Percentiles rank a stretch among this genome's conserved stretches.
Conservation (phyloP, 129 eudicot genomes). For the Tagetes erecta region DNA sequence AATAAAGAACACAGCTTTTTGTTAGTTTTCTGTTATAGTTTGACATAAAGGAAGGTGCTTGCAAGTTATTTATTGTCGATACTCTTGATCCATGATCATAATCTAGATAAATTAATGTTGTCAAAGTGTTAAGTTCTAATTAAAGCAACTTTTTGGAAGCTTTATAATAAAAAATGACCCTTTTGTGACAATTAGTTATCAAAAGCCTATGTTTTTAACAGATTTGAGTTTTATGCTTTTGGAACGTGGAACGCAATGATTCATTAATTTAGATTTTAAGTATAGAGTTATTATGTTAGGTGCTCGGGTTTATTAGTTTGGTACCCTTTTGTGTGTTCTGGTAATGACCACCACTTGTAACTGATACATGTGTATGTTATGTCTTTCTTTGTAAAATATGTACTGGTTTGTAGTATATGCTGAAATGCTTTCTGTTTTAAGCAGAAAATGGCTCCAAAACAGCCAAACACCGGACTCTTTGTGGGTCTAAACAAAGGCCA, state of each 20-base stretch:
- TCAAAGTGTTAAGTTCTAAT: neutral
- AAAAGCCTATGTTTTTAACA: neutral
- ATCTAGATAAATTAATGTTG: too few species aligned
- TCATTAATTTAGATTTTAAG: neutral
- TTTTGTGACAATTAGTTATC: neutral
- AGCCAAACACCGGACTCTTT: slow-evolving; percentile 24
- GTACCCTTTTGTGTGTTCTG: neutral
- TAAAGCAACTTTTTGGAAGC: neutral
- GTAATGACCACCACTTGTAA: neutral
- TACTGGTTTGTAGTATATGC: neutral
- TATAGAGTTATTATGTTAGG: neutral
- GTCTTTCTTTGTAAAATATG: neutral
- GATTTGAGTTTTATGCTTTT: neutral
- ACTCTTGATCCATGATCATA: too few species aligned
- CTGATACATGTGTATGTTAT: neutral
- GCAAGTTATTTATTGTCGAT: too few species aligned
- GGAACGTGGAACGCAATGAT: neutral
- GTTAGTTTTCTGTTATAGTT: too few species aligned
- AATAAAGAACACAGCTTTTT: too few species aligned
- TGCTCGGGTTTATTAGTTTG: neutral
- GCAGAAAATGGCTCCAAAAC: slow-evolving; percentile 23
- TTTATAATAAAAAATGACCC: neutral
- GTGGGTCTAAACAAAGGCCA: slow-evolving; percentile 26
- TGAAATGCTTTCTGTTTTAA: too few species aligned
- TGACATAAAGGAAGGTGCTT: too few species aligned